phyloP scores from a whole-genome alignment of 352 stramenopile genomes.

The Globisporangium nagaii region DNA sequence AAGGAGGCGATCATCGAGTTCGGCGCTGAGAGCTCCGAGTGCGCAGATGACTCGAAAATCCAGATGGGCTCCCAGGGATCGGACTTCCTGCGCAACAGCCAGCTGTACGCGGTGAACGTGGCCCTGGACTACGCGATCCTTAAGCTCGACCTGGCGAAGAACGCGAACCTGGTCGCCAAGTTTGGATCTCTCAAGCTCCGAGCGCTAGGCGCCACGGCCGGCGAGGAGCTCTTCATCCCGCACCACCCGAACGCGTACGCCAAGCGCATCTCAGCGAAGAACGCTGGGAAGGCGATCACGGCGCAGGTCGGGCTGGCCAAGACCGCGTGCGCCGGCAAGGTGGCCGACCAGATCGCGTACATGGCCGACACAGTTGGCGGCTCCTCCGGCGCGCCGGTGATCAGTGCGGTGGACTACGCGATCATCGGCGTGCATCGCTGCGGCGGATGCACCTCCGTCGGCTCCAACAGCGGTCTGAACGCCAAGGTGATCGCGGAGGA shows the following conservation, averaged over 20 bases:
- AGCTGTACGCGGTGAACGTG: slow-evolving; percentile 18
- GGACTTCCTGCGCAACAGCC: slow-evolving; percentile 14
- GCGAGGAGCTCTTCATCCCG: slow-evolving; percentile 20
- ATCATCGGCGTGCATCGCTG: slow-evolving; percentile 10
- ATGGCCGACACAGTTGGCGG: slow-evolving; percentile 14
- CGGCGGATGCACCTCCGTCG: slow-evolving; percentile 7
- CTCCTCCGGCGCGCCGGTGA: slow-evolving; percentile 18
- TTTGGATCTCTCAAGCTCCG: slow-evolving; percentile 19
- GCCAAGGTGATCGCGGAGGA: slow-evolving; percentile 9
- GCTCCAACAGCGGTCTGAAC: slow-evolving; percentile 14
- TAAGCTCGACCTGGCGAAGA: slow-evolving; percentile 11
- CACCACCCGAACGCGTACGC: slow-evolving; percentile 18
- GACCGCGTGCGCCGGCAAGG: slow-evolving; percentile 9
- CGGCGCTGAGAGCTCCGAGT: slow-evolving; percentile 18
- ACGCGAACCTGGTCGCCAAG: slow-evolving; percentile 8
- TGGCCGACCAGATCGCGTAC: slow-evolving; percentile 18
- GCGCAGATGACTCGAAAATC: slow-evolving; percentile 14
- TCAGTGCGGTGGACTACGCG: slow-evolving; percentile 8
- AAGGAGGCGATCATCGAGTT: slow-evolving; percentile 17
- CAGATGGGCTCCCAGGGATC: slow-evolving; percentile 14
- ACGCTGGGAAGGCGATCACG: slow-evolving; percentile 8
- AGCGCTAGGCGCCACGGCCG: neutral
- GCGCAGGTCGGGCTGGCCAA: neutral
- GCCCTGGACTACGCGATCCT: slow-evolving; percentile 24
- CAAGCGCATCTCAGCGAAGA: slow-evolving; percentile 12